Conservation (phyloP, 2,329 filamentous ascomycete genomes). For the Phyllosticta paracitricarpa region DNA sequence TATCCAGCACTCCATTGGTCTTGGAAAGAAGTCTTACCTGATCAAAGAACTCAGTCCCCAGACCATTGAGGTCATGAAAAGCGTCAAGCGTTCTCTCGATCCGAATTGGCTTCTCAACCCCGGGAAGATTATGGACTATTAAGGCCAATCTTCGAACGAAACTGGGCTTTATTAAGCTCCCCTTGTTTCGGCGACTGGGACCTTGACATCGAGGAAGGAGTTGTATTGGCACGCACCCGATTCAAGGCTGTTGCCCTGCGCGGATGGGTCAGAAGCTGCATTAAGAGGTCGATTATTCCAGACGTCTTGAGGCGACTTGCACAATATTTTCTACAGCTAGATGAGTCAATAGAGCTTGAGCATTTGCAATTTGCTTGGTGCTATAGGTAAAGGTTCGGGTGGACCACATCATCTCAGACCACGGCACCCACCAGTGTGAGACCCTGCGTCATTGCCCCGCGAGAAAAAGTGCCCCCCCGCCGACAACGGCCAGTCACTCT, state of each 20-base stretch:
- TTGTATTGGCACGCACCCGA: not conserved
- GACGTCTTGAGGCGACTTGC: not conserved
- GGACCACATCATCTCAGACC: not conserved
- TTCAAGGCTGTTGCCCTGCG: not conserved
- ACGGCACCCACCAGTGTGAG: not conserved
- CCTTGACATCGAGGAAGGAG: too few species aligned
- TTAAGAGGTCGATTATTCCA: not conserved
- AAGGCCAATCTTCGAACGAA: not conserved
- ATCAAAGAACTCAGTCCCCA: constrained; percentile 70
- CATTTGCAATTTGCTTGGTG: not conserved
- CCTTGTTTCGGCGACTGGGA: too few species aligned
- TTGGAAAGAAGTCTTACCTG: constrained; percentile 76
- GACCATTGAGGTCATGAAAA: constrained; percentile 75
- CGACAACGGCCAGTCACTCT: not conserved
- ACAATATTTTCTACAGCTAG: not conserved
- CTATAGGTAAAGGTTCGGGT: not conserved
- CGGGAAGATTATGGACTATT: constrained; percentile 74
- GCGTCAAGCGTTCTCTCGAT: constrained; percentile 73
- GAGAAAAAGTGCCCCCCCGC: not conserved
- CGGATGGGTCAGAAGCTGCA: not conserved
- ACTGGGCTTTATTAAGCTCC: not conserved
- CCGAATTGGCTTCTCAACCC: constrained; percentile 86
- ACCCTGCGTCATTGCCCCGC: not conserved
- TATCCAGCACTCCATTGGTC: constrained; percentile 59
- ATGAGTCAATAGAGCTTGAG: not conserved